phyloP scores from a whole-genome alignment of 768 basidiomycete species.

The Pisolithus orientalis region DNA sequence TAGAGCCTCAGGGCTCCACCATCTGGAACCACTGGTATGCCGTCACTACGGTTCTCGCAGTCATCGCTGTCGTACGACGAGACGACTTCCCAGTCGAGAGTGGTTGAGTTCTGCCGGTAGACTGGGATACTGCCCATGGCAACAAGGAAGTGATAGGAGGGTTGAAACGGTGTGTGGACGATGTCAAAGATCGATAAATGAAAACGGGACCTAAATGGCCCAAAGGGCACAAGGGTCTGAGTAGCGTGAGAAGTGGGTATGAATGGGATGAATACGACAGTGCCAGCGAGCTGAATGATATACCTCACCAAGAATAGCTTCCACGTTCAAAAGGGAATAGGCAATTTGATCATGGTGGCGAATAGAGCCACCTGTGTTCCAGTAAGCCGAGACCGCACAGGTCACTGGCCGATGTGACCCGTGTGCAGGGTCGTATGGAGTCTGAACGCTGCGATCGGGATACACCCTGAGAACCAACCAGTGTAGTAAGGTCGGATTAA shows the following conservation, averaged over 20 bases:
- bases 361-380: neutral
- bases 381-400: neutral
- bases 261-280: neutral
- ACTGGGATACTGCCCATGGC: constrained; percentile 12
- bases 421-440: neutral
- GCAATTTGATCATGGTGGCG: neutral
- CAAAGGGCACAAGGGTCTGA: neutral
- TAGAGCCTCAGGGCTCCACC: constrained; percentile 4
- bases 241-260: neutral
- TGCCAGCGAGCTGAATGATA: neutral
- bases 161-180: neutral
- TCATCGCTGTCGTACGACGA: constrained; percentile 25
- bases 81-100: constrained; percentile 25
- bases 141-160: constrained; percentile 5
- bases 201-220: neutral
- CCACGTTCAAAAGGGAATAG: neutral
- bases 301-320: neutral
- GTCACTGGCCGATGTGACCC: too few species aligned
- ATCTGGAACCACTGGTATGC: constrained; percentile 5
- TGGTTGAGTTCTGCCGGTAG: constrained; percentile 18
- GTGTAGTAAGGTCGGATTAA: neutral
- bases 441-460: neutral
- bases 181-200: neutral
- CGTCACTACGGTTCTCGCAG: constrained; percentile 19
- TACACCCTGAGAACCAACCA: neutral